phyloP scores from a whole-genome alignment of 441 rosid genomes.

The Eutrema salsugineum region DNA sequence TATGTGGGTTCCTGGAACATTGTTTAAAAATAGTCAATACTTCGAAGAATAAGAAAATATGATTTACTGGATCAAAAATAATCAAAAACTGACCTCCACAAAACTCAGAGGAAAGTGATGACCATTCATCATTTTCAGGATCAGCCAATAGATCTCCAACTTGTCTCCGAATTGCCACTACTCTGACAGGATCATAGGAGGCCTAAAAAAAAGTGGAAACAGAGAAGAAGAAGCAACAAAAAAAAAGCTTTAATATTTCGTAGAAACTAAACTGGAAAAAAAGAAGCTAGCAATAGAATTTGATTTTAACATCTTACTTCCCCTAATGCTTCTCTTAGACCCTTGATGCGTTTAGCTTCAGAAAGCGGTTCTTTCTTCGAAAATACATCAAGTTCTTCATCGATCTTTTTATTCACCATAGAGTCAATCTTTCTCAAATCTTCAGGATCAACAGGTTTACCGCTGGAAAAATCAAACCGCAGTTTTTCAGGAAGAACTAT shows the following conservation, averaged over 20 bases:
- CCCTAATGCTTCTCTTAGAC: conserved; percentile 81
- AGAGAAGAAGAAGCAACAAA: too few species aligned
- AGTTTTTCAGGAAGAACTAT: conserved; percentile 83
- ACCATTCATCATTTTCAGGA: conserved; percentile 76
- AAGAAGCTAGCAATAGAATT: background rate
- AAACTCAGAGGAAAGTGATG: conserved; percentile 61
- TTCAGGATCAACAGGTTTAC: conserved; percentile 63
- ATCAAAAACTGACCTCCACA: conserved; percentile 64
- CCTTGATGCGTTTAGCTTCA: conserved; percentile 65
- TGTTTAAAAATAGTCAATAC: background rate
- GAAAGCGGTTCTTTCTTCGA: conserved; percentile 59
- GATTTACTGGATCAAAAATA: background rate
- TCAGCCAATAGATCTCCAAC: conserved; percentile 70
- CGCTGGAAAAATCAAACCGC: conserved; percentile 87
- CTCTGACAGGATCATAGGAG: conserved; percentile 85
- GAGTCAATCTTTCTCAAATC: conserved; percentile 61
- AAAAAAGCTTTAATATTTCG: background rate
- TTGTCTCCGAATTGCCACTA: conserved; percentile 67
- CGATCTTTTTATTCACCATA: conserved; percentile 70
- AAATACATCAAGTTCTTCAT: conserved; percentile 68
- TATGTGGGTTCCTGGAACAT: conserved; percentile 52
- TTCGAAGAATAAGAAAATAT: background rate
- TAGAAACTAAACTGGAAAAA: background rate
- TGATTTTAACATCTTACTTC: conserved; percentile 43
- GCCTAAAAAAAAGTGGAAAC: conserved; percentile 39